Evolutionary conservation across 192 early-diverging fungal genomes (phyloP), one percentile per base, ranked within the genome.

Genomic region (Entophlyctis luteolus): DNA sequence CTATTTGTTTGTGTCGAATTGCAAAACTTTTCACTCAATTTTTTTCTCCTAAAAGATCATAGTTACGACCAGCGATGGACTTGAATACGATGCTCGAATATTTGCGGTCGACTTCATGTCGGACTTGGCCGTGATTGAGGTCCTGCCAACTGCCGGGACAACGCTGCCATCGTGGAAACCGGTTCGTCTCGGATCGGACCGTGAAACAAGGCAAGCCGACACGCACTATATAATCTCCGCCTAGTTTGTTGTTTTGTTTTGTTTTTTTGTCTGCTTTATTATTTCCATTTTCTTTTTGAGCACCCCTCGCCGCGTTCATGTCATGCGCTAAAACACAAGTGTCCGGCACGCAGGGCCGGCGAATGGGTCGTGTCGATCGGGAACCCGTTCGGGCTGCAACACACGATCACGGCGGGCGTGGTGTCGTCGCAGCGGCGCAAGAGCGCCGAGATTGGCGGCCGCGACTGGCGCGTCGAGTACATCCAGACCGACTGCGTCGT

Each of bases 401-500:
- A 80, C 54, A 83, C 81, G 3, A 76, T 83, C 22, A 83, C 81
- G 2, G 74, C 72, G 8, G 81, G 81, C 8, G 65, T 83, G 12
- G 55, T 83, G 1, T 80, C 78, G 5, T 83, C 81, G 2, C 28
- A 56, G 2, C 35, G 68, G 25, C 58, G 81, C 14, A 55, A 68
- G 52, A 23, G 20, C n/a, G 14, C 14, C 14, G 42, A 45, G 42
- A 79, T 82, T 36, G 81, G 78, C n/a, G 59, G 72, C 33, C 59
- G 16, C 18, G 79, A 79, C 34, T 59, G 63, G 14, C 65, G 74
- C n/a, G 81, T 83, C 35, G 74, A 78, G 53, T 83, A 72, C 60
- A 68, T 83, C 18, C 81, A 83, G 47, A 83, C 81, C 6, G 81
- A 83, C 45, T 83, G 81, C 62, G 78, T 83, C 1, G 65, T 83